Evolutionary conservation across 2,329 filamentous ascomycete genomes (phyloP).

Genomic region (Aspergillus fijiensis): DNA sequence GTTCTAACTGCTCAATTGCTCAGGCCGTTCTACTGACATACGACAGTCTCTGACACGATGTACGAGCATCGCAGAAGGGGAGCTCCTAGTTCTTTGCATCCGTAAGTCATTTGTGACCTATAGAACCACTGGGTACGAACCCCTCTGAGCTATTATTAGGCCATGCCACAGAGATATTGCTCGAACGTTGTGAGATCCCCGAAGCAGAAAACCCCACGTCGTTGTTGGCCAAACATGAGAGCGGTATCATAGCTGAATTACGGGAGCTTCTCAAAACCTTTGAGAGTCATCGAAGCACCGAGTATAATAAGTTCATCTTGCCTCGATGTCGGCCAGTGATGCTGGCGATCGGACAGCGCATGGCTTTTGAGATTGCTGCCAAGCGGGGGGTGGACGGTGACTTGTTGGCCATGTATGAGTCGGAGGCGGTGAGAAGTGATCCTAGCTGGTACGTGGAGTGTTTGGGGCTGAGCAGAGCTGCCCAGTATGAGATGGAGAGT

Average conservation of each 20-base stretch:
- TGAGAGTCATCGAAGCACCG: constrained; percentile 12
- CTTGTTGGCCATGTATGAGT: constrained; percentile 18
- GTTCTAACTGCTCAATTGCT: background rate
- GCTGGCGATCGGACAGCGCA: constrained; percentile 22
- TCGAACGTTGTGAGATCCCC: constrained; percentile 23
- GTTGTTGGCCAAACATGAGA: constrained; percentile 20
- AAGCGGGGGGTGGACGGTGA: constrained; percentile 13
- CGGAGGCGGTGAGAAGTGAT: constrained; percentile 12
- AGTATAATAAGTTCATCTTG: constrained; percentile 20
- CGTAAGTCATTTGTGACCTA: constrained; percentile 12
- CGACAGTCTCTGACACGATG: constrained; percentile 8
- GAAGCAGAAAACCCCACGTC: constrained; percentile 9
- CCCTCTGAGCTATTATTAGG: constrained; percentile 10
- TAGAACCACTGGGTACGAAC: background rate
- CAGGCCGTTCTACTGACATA: background rate
- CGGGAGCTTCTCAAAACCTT: constrained; percentile 3
- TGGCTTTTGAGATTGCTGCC: constrained; percentile 22
- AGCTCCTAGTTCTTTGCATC: constrained; percentile 19
- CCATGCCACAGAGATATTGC: constrained; percentile 23
- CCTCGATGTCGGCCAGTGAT: constrained; percentile 19
- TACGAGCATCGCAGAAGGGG: constrained; percentile 19
- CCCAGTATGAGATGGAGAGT: constrained; percentile 6
- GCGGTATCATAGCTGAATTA: constrained; percentile 12
- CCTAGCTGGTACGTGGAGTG: constrained; percentile 19
- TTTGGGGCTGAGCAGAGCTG: background rate